Evolutionary conservation across 352 stramenopile species (phyloP).

Genomic region (Stephanocyclus meneghinianus): DNA sequence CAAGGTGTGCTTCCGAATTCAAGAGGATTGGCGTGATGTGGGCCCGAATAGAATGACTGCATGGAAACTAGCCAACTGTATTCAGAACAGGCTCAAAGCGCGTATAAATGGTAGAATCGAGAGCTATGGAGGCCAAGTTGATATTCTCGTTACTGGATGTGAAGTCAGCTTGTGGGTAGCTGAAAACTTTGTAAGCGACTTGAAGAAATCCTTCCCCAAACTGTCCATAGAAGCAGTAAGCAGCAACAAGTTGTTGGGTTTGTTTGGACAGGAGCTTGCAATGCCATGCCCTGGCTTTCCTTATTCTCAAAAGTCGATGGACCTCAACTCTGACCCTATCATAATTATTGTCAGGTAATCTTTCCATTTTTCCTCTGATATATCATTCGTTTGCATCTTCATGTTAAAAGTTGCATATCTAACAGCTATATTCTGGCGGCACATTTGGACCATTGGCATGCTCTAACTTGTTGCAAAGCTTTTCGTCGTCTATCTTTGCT

Average conservation of each 20-base stretch:
- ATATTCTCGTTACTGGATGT: constrained; percentile 79
- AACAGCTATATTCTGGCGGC: constrained; percentile 14
- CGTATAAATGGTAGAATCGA: constrained; percentile 51
- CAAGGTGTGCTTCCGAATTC: constrained; percentile 58
- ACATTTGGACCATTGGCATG: constrained; percentile 79
- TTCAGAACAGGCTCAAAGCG: constrained; percentile 51
- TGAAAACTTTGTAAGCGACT: constrained; percentile 80
- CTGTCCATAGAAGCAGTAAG: constrained; percentile 65
- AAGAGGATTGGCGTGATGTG: constrained; percentile 65
- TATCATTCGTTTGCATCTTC: background rate
- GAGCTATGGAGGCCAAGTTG: constrained; percentile 37
- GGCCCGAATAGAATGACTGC: constrained; percentile 76
- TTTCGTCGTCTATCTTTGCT: constrained; percentile 77
- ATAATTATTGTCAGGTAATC: constrained; percentile 72
- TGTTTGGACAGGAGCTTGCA: constrained; percentile 79
- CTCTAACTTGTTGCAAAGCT: constrained; percentile 78
- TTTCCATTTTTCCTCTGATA: background rate
- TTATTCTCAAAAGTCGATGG: constrained; percentile 56
- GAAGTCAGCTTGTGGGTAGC: constrained; percentile 80
- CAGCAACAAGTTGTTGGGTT: constrained; percentile 80
- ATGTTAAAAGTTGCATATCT: background rate
- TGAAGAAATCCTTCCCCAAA: constrained; percentile 80
- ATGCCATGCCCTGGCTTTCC: constrained; percentile 75
- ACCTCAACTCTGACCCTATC: constrained; percentile 73
- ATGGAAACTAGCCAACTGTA: constrained; percentile 64